Evolutionary conservation across 192 early-diverging fungal species (phyloP), one percentile per base, ranked within the genome.

Genomic region (Coemansia sp.): DNA sequence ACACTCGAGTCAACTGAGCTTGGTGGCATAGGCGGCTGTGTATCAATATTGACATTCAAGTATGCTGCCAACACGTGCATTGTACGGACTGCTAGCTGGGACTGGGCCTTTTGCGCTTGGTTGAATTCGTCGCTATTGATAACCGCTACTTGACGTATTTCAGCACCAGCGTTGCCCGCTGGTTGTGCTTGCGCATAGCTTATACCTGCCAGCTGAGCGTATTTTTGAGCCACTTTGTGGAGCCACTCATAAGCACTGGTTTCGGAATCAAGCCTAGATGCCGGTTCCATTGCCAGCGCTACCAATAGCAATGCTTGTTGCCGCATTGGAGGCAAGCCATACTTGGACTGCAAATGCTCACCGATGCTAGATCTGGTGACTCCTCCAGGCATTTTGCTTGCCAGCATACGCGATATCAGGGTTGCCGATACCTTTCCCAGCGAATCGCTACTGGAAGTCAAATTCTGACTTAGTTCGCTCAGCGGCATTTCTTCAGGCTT

Each of bases 341-440:
- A 88, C 20, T 87, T 80, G 45, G 60, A 63, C 42, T 78, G 53
- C 41, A 97, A 77, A 71, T 93, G 83, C 15, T 82, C 66, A 81
- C 92, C 88, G 58, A 90, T 89, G 45, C 84, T 81, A 16, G 83
- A 81, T 52, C 89, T 83, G n/a, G 83, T 85, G 73, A 89, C 91
- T 45, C 92, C 91, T 78, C 88, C 92, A 51, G 94, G 91, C 90
- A 97, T 91, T 82, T 97, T 97, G 71, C 83, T 78, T 50, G 79
- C 64, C 31, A 97, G 78, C 81, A 97, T 76, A 71, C 90, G 88
- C 60, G 88, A 80, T 28, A 94, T 69, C 41, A 97, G 72, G 2
- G 80, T 82, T 36, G 64, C 82, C 20, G 86, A 81, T 44, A 89
- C 88, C 80, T 93, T 94, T 52, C 94, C 94, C 18, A 94, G 82